A percentile compares a stretch with the other conserved stretches of the same genome.
Conservation (phyloP, 192 early-diverging fungal species). For the Tieghemiomyces parasiticus region DNA sequence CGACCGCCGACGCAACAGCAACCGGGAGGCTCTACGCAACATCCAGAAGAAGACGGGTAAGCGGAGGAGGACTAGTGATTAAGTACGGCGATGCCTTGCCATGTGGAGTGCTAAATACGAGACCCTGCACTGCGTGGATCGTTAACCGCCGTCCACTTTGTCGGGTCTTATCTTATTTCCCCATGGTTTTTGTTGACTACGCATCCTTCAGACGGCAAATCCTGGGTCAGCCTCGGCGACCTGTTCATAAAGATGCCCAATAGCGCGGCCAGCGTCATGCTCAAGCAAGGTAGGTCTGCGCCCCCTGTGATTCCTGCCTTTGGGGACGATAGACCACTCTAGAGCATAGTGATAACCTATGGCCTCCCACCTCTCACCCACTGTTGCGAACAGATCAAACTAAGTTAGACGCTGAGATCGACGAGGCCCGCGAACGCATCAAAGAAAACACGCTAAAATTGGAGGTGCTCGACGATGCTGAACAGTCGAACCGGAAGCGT, state of each 20-base stretch:
- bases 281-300: conserved; percentile 30
- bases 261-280: conserved; percentile 27
- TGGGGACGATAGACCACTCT: not conserved
- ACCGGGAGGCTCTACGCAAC: conserved; percentile 35
- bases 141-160: not conserved
- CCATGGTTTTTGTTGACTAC: not conserved
- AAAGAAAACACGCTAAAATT: conserved; percentile 26
- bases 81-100: not conserved
- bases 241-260: conserved; percentile 41
- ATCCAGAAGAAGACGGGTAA: conserved; percentile 23
- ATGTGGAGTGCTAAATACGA: not conserved
- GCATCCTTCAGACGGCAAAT: conserved; percentile 28
- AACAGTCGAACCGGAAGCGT: conserved; percentile 7
- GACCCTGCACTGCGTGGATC: not conserved
- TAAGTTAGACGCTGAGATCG: conserved; percentile 29
- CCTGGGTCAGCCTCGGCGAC: conserved; percentile 41
- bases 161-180: not conserved
- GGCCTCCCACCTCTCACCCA: not conserved
- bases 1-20: conserved; percentile 36
- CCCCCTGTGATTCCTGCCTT: not conserved
- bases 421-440: conserved; percentile 23
- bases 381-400: conserved; percentile 26
- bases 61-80: conserved; percentile 12
- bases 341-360: not conserved
- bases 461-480: conserved; percentile 29